These are phyloP conservation scores for Phyllosticta citrichinensis DNA, from an alignment of 2,329 filamentous ascomycete species.

Conservation along the genomic window DNA sequence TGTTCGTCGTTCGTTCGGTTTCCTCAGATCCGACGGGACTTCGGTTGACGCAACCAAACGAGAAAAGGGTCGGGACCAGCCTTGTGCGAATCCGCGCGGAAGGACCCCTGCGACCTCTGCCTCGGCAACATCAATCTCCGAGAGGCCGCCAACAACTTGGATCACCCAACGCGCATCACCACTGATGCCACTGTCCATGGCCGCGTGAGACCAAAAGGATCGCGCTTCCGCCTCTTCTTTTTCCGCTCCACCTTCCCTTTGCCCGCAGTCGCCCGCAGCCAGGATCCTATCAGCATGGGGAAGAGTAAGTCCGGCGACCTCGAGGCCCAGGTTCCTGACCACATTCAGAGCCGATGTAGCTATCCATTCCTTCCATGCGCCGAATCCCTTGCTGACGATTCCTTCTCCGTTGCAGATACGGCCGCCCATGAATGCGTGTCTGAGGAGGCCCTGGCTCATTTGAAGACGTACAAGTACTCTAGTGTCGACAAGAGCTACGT, in stretches of 20 bases:
- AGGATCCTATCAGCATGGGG: slow-evolving; percentile 5
- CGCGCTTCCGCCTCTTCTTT: slow-evolving; percentile 6
- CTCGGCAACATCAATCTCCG: background rate
- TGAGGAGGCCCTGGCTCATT: slow-evolving; percentile 79
- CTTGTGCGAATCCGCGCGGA: background rate
- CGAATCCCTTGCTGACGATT: slow-evolving; percentile 4
- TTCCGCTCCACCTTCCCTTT: slow-evolving; percentile 8
- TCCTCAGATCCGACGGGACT: no score
- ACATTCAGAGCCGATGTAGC: slow-evolving; percentile 10
- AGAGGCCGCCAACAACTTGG: background rate
- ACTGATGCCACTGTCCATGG: background rate
- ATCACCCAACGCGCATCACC: slow-evolving; percentile 3
- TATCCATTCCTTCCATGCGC: slow-evolving; percentile 3
- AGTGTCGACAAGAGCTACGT: slow-evolving; percentile 92
- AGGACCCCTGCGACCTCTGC: background rate
- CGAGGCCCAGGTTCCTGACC: slow-evolving; percentile 10
- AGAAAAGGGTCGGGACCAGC: background rate
- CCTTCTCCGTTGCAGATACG: slow-evolving; percentile 33
- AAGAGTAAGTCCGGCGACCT: slow-evolving; percentile 12
- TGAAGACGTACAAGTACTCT: slow-evolving; percentile 95
- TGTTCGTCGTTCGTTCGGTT: no score
- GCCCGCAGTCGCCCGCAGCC: background rate
- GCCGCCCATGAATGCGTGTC: slow-evolving; percentile 66
- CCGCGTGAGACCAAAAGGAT: background rate
- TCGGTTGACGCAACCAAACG: no score